phyloP scores from a whole-genome alignment of 495 filamentous ascomycete species.

The Penicillium soppii region DNA sequence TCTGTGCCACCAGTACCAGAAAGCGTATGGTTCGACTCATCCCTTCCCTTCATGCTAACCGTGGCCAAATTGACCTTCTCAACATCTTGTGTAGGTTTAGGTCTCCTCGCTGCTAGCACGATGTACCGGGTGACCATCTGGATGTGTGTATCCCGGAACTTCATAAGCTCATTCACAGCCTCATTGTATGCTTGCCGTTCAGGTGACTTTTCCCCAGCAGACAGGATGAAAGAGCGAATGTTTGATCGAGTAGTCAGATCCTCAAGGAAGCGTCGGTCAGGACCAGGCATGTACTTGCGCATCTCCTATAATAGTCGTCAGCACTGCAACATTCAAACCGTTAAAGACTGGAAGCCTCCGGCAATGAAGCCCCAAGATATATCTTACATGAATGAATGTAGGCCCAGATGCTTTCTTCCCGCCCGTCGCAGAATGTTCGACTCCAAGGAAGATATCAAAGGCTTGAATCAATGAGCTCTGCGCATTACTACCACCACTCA shows the following conservation, averaged over 20 bases:
- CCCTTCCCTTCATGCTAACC: constrained; percentile 23
- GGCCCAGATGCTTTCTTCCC: constrained; percentile 48
- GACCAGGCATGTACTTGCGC: constrained; percentile 94
- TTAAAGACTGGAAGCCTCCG: neutral
- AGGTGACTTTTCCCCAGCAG: constrained; percentile 52
- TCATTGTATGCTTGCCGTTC: constrained; percentile 82
- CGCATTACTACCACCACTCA: constrained; percentile 88
- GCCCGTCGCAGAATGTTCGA: constrained; percentile 86
- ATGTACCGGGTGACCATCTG: constrained; percentile 94
- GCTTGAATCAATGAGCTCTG: constrained; percentile 93
- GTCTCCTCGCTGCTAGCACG: constrained; percentile 52
- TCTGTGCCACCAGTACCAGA: constrained; percentile 89
- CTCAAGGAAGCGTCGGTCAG: constrained; percentile 82
- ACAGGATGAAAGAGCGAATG: constrained; percentile 75
- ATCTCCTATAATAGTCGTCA: constrained; percentile 61
- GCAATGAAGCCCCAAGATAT: neutral
- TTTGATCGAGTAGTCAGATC: constrained; percentile 73
- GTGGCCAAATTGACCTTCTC: constrained; percentile 32
- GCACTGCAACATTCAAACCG: neutral
- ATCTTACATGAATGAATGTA: constrained; percentile 34
- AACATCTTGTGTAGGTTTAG: constrained; percentile 7
- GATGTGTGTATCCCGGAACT: constrained; percentile 87
- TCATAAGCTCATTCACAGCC: constrained; percentile 75
- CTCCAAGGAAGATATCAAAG: constrained; percentile 83
- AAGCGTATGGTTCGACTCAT: constrained; percentile 34